phyloP scores from a whole-genome alignment of 176 grass and related monocot genomes.

The Pontederia paniculata region DNA sequence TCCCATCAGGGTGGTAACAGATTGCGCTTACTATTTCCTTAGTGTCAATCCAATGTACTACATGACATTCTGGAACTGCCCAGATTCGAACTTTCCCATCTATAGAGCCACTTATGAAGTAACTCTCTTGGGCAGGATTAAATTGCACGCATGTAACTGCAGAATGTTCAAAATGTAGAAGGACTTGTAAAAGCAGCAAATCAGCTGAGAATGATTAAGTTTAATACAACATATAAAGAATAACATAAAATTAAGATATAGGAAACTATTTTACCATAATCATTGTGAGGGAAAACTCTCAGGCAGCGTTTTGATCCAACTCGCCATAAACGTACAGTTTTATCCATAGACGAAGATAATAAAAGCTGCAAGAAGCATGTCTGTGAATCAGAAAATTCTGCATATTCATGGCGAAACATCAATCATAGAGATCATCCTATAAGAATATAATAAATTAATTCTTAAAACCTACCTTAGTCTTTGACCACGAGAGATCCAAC shows the following conservation, averaged over 20 bases:
- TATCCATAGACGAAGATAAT: slow-evolving; percentile 71
- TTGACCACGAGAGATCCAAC: slow-evolving; percentile 76
- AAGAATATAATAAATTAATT: slow-evolving; percentile 2
- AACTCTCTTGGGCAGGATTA: slow-evolving; percentile 45
- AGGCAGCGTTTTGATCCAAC: slow-evolving; percentile 52
- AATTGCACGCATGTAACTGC: slow-evolving; percentile 92
- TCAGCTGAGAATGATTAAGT: slow-evolving; percentile 6
- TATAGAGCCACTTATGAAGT: slow-evolving; percentile 88
- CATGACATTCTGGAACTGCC: slow-evolving; percentile 48
- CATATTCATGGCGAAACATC: background rate
- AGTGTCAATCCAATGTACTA: slow-evolving; percentile 71
- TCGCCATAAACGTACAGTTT: slow-evolving; percentile 85
- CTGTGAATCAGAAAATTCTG: slow-evolving; percentile 15
- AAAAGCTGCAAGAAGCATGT: slow-evolving; percentile 40
- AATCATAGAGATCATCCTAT: background rate
- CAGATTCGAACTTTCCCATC: slow-evolving; percentile 97
- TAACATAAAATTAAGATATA: slow-evolving; percentile 4
- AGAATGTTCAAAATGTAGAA: slow-evolving; percentile 10
- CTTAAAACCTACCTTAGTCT: slow-evolving; percentile 49
- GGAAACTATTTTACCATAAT: slow-evolving; percentile 44
- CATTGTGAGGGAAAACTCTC: slow-evolving; percentile 58
- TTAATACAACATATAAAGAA: slow-evolving; percentile 2
- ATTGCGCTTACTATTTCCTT: slow-evolving; percentile 79
- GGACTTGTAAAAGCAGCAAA: slow-evolving; percentile 5
- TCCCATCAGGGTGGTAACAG: slow-evolving; percentile 66